A percentile compares a stretch with the other conserved stretches of the same genome.
These are phyloP conservation scores for Mycena albidolilacea DNA, from an alignment of 768 basidiomycete genomes.

Conservation along the genomic window DNA sequence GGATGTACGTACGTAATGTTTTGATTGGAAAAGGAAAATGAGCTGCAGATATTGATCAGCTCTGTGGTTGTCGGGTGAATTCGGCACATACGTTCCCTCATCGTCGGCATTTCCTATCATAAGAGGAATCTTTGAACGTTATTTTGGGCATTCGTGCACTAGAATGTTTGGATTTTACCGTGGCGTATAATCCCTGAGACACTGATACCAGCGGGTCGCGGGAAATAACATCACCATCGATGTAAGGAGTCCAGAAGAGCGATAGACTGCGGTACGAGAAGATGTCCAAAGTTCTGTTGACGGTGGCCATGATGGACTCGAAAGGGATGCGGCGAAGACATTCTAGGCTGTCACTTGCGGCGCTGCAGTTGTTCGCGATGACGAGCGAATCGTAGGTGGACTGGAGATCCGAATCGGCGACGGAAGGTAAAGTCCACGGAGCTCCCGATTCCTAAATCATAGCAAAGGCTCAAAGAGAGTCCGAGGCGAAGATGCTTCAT, in stretches of 20 bases:
- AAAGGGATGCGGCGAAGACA: slow-evolving; percentile 53
- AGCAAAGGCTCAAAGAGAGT: background rate
- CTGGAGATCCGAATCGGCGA: slow-evolving; percentile 5
- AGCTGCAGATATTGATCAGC: background rate
- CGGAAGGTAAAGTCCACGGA: background rate
- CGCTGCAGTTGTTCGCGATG: slow-evolving; percentile 42
- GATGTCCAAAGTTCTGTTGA: slow-evolving; percentile 50
- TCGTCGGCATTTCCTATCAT: slow-evolving; percentile 57
- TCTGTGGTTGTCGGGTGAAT: background rate
- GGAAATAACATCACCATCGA: slow-evolving; percentile 57
- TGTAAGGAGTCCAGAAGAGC: slow-evolving; percentile 55
- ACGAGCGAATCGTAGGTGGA: slow-evolving; percentile 25
- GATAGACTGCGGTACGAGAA: slow-evolving; percentile 49
- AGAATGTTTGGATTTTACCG: slow-evolving; percentile 28
- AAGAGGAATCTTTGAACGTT: slow-evolving; percentile 42
- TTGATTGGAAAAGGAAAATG: background rate
- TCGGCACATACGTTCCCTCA: slow-evolving; percentile 55
- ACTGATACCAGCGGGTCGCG: slow-evolving; percentile 50
- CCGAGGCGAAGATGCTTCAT: background rate
- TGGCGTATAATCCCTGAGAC: slow-evolving; percentile 51
- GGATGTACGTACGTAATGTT: slow-evolving; percentile 23
- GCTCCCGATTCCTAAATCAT: slow-evolving; percentile 9
- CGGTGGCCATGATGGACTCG: slow-evolving; percentile 46
- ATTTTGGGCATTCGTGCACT: background rate
- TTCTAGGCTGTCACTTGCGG: slow-evolving; percentile 45